Conservation (phyloP, 805 yeast genomes). For the Spathaspora passalidarum region DNA sequence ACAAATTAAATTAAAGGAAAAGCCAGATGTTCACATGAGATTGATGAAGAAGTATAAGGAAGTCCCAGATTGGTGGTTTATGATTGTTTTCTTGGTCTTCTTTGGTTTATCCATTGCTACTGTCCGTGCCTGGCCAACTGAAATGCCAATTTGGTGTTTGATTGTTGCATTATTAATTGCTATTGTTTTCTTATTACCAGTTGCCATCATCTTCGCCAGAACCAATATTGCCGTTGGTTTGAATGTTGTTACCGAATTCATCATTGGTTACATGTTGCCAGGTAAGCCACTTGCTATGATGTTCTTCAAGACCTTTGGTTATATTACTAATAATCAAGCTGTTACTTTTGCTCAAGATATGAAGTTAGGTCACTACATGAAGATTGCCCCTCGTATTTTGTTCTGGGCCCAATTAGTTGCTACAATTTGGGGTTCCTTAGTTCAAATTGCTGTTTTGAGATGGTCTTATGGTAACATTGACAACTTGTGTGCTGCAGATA, state of each 20-base stretch:
- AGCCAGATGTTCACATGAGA: conserved; percentile 44
- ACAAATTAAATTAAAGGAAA: conserved; percentile 20
- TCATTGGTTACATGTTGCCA: conserved; percentile 43
- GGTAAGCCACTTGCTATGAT: conserved; percentile 49
- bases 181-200: conserved; percentile 37
- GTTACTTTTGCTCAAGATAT: conserved; percentile 46
- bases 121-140: conserved; percentile 37
- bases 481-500: conserved; percentile 28
- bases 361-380: conserved; percentile 45
- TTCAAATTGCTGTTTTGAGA: conserved; percentile 39
- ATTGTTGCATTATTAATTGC: conserved; percentile 39
- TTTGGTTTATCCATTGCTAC: conserved; percentile 37
- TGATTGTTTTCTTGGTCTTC: conserved; percentile 23
- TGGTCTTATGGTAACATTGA: conserved; percentile 39
- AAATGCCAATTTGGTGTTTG: conserved; percentile 42
- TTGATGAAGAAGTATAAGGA: conserved; percentile 46
- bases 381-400: conserved; percentile 36
- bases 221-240: conserved; percentile 36
- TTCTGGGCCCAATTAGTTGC: conserved; percentile 44
- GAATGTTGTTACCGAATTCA: conserved; percentile 42
- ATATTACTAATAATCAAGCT: conserved; percentile 48
- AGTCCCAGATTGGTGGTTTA: conserved; percentile 46
- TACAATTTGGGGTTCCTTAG: conserved; percentile 41
- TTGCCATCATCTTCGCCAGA: conserved; percentile 24
- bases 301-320: conserved; percentile 47